Conservation (phyloP, 2,329 filamentous ascomycete genomes). For the Didymella sp. region DNA sequence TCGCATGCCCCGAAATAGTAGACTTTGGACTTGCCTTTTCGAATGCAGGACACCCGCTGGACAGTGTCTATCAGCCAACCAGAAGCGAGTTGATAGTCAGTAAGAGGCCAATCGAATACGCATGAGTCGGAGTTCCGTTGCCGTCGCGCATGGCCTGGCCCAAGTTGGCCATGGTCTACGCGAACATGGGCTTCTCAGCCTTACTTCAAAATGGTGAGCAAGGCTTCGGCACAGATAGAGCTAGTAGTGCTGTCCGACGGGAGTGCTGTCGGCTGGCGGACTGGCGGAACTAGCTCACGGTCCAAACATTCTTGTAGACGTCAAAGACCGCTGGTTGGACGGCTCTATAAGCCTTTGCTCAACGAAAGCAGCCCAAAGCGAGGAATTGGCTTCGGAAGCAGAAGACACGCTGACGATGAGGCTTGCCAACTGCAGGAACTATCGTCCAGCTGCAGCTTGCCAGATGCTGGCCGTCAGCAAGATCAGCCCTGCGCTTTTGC, state of each 20-base stretch:
- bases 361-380: neutral
- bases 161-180: neutral
- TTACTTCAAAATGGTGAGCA: neutral
- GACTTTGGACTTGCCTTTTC: neutral
- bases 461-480: neutral
- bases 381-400: neutral
- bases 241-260: neutral
- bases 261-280: neutral
- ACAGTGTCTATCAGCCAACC: neutral
- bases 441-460: constrained; percentile 1
- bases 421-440: neutral
- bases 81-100: neutral
- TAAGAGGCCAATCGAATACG: neutral
- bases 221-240: neutral
- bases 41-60: neutral
- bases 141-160: neutral
- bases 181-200: neutral
- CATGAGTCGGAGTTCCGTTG: neutral
- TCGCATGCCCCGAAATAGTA: constrained; percentile 5
- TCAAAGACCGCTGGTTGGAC: neutral
- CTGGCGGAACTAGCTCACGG: neutral
- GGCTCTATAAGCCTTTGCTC: neutral
- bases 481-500: neutral
- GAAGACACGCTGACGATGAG: neutral
- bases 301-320: neutral